phyloP scores from a whole-genome alignment of 495 filamentous ascomycete species.

The Acidiella bohemica region DNA sequence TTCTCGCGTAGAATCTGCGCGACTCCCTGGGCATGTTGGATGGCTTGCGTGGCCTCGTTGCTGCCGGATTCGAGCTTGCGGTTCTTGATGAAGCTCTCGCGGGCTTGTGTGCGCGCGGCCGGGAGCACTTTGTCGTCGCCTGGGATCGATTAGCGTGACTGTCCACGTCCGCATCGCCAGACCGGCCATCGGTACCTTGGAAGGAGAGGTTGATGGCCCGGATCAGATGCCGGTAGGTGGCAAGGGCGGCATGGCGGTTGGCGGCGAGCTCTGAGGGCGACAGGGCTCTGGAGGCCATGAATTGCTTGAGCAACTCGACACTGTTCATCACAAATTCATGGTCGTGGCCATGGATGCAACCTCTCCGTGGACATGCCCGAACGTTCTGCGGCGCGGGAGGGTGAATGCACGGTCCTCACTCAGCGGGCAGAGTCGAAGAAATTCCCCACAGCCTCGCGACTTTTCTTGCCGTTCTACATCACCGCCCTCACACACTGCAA shows the following conservation, averaged over 20 bases:
- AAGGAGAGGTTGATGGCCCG: slow-evolving; percentile 77
- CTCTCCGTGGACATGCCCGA: neutral
- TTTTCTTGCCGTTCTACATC: no score
- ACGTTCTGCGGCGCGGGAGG: neutral
- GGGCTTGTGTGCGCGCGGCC: slow-evolving; percentile 58
- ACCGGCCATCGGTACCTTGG: slow-evolving; percentile 40
- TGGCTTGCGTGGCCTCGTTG: slow-evolving; percentile 34
- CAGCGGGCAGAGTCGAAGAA: no score
- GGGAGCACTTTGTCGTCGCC: slow-evolving; percentile 53
- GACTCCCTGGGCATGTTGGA: slow-evolving; percentile 72
- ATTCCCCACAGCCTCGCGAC: no score
- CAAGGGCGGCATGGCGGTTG: slow-evolving; percentile 27
- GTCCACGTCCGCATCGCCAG: neutral
- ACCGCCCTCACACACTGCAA: neutral
- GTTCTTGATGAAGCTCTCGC: slow-evolving; percentile 55
- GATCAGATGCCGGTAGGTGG: slow-evolving; percentile 70
- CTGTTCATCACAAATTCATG: neutral
- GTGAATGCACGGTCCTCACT: no score
- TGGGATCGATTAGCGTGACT: neutral
- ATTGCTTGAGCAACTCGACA: neutral
- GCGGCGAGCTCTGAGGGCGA: slow-evolving; percentile 3
- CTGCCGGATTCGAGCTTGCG: slow-evolving; percentile 41
- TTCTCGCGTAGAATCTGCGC: slow-evolving; percentile 70
- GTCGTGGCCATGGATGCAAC: neutral
- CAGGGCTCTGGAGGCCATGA: slow-evolving; percentile 6